Conservation (phyloP, 2,329 filamentous ascomycete genomes). For the Daldinia eschscholtzii region DNA sequence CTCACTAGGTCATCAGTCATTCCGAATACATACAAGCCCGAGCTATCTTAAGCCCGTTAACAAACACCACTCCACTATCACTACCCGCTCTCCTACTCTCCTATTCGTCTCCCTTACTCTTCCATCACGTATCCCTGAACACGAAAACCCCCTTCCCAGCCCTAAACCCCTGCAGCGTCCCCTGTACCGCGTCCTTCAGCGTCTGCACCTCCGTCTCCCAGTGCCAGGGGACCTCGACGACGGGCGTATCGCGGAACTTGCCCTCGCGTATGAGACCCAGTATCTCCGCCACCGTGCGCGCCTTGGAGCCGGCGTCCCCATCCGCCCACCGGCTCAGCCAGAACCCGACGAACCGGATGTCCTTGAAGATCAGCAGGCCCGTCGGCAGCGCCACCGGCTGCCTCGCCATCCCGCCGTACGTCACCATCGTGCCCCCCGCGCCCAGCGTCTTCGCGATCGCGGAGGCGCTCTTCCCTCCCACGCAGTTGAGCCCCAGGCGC, state of each 20-base stretch:
- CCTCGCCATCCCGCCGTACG: constrained; percentile 95
- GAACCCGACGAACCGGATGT: constrained; percentile 90
- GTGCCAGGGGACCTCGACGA: constrained; percentile 85
- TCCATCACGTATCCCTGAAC: constrained; percentile 70
- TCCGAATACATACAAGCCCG: background rate
- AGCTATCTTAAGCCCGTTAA: background rate
- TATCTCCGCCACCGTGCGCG: constrained; percentile 85
- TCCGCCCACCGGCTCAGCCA: constrained; percentile 95
- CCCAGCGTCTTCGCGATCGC: constrained; percentile 81
- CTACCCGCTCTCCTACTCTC: background rate
- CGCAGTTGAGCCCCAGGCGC: constrained; percentile 88
- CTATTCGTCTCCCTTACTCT: background rate
- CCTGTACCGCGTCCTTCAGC: constrained; percentile 81
- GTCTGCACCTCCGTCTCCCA: constrained; percentile 80
- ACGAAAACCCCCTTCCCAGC: constrained; percentile 92
- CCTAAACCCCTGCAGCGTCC: constrained; percentile 85
- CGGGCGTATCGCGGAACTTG: constrained; percentile 84
- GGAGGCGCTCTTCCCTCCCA: constrained; percentile 87
- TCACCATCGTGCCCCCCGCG: constrained; percentile 80
- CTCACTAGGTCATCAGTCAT: background rate
- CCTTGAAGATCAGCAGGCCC: constrained; percentile 91
- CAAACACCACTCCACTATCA: background rate
- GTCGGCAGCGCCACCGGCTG: constrained; percentile 86
- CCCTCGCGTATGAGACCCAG: constrained; percentile 79
- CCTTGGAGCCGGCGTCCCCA: constrained; percentile 77